Evolutionary conservation across 768 basidiomycete species (phyloP).

Genomic region (Xerocomus potaroensis): DNA sequence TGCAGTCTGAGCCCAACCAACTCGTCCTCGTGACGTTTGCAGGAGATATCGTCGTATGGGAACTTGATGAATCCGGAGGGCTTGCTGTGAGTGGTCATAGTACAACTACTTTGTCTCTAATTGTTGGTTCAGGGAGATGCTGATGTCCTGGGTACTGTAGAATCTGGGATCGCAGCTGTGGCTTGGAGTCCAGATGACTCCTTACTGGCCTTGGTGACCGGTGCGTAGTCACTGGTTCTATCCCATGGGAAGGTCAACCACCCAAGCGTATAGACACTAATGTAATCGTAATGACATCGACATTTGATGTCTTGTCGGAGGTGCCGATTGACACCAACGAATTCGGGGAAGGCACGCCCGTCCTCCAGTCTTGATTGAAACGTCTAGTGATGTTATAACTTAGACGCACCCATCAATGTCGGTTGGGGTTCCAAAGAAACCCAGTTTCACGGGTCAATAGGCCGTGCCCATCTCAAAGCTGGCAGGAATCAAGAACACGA

Average conservation of each 20-base stretch:
- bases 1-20: conserved; percentile 66
- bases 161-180: conserved; percentile 76
- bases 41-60: conserved; percentile 78
- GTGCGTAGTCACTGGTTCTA: conserved; percentile 33
- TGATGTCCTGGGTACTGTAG: conserved; percentile 84
- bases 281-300: conserved; percentile 82
- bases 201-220: conserved; percentile 76
- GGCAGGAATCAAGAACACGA: conserved; percentile 43
- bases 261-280: conserved; percentile 58
- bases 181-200: conserved; percentile 93
- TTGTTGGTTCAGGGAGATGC: conserved; percentile 25
- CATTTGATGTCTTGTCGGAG: conserved; percentile 87
- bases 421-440: conserved; percentile 98
- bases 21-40: conserved; percentile 64
- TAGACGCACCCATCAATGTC: conserved; percentile 89
- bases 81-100: conserved; percentile 36
- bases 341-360: conserved; percentile 75
- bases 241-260: not conserved
- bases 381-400: conserved; percentile 7
- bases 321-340: conserved; percentile 62
- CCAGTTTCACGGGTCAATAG: conserved; percentile 94
- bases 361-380: not conserved
- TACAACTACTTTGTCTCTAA: conserved; percentile 4
- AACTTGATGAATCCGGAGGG: conserved; percentile 44
- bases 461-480: conserved; percentile 59